Evolutionary conservation across 2,329 filamentous ascomycete genomes (phyloP).

Genomic region (Zopfia rhizophila): DNA sequence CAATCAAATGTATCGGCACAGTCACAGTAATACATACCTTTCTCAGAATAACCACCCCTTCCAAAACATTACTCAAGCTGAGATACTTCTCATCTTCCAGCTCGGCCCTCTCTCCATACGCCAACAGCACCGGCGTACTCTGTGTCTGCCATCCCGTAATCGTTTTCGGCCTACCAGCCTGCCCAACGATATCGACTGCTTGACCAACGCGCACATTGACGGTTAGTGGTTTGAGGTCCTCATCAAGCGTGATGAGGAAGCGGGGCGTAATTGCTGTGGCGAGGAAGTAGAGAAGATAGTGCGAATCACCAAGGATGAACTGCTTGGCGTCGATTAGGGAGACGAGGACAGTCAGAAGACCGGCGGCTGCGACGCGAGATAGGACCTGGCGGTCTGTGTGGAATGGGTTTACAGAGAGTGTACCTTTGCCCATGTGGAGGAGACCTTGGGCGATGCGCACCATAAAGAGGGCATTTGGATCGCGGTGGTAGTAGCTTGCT

Average conservation of each 20-base stretch:
- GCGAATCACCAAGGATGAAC: slow-evolving; percentile 75
- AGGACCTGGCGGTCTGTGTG: slow-evolving; percentile 97
- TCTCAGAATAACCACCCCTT: slow-evolving; percentile 94
- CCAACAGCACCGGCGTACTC: slow-evolving; percentile 94
- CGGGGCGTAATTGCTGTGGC: slow-evolving; percentile 96
- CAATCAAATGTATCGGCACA: background rate
- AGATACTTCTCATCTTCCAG: slow-evolving; percentile 98
- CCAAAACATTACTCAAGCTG: slow-evolving; percentile 86
- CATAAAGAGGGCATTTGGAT: slow-evolving; percentile 98
- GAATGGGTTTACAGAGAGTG: slow-evolving; percentile 96
- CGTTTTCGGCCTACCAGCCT: slow-evolving; percentile 96
- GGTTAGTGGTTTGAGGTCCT: slow-evolving; percentile 90
- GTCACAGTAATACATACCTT: slow-evolving; percentile 73
- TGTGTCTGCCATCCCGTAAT: slow-evolving; percentile 99
- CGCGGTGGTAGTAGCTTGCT: slow-evolving; percentile 97
- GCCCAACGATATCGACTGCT: slow-evolving; percentile 96
- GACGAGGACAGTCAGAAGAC: slow-evolving; percentile 88
- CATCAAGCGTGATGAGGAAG: slow-evolving; percentile 95
- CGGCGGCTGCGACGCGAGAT: slow-evolving; percentile 88
- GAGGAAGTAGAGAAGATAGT: slow-evolving; percentile 97
- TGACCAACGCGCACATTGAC: slow-evolving; percentile 98
- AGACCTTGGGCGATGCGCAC: slow-evolving; percentile 97
- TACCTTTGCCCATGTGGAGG: slow-evolving; percentile 99
- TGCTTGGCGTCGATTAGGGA: slow-evolving; percentile 96
- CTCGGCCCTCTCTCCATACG: slow-evolving; percentile 95